A percentile compares a stretch with the other conserved stretches of the same genome.
Evolutionary conservation across 2,329 filamentous ascomycete species (phyloP).

Genomic region (Fusarium tupiense): DNA sequence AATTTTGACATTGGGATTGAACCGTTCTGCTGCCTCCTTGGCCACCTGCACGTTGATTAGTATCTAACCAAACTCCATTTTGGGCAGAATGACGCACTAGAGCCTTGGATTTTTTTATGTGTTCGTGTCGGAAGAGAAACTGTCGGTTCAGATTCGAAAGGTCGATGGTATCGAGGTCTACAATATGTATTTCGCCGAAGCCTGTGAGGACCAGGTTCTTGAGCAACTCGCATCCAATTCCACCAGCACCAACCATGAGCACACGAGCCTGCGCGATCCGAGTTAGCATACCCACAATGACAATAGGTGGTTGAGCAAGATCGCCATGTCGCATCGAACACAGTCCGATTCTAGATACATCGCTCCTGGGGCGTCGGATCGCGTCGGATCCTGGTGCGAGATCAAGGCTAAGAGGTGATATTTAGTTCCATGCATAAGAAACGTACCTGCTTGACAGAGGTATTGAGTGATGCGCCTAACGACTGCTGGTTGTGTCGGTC

Average conservation of each 20-base stretch:
- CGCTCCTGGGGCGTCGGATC: background rate
- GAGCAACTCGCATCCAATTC: constrained; percentile 96
- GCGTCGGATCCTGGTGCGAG: constrained; percentile 6
- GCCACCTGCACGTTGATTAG: constrained; percentile 71
- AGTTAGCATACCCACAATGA: constrained; percentile 26
- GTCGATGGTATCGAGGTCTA: constrained; percentile 98
- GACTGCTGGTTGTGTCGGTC: constrained; percentile 71
- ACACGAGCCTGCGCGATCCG: constrained; percentile 73
- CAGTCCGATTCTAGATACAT: background rate
- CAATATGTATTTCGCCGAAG: constrained; percentile 92
- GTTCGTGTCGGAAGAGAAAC: constrained; percentile 94
- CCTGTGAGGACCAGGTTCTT: constrained; percentile 95
- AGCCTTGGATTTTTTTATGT: constrained; percentile 98
- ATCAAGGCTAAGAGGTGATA: constrained; percentile 16
- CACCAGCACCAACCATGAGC: constrained; percentile 94
- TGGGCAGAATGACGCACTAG: constrained; percentile 66
- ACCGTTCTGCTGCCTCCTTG: constrained; percentile 87
- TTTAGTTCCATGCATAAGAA: background rate
- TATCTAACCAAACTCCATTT: constrained; percentile 3
- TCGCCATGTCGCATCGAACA: background rate
- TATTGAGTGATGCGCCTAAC: constrained; percentile 71
- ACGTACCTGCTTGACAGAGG: constrained; percentile 73
- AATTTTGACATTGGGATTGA: constrained; percentile 89
- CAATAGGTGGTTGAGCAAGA: background rate
- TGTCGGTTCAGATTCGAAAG: constrained; percentile 97